Percentiles rank a stretch among this genome's conserved stretches.
These are phyloP conservation scores for Tremella fuciformis DNA, from an alignment of 768 basidiomycete genomes.

Conservation along the genomic window DNA sequence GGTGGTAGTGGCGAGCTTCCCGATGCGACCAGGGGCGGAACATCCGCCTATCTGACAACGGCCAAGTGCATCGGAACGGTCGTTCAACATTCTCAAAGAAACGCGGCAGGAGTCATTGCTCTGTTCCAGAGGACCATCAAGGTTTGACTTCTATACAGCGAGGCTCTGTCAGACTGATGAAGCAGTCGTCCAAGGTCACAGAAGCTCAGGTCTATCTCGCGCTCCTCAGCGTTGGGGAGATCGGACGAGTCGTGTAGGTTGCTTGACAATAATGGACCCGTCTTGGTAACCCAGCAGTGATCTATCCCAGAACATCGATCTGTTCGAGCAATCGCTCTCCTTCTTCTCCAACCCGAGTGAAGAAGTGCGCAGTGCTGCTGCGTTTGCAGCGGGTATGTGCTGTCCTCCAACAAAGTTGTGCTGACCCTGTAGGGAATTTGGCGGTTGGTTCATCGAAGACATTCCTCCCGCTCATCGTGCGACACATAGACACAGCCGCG, in stretches of 20 bases:
- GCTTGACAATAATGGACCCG: neutral
- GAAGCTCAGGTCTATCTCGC: conserved; percentile 72
- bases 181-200: conserved; percentile 55
- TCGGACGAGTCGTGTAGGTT: conserved; percentile 82
- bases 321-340: conserved; percentile 71
- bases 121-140: conserved; percentile 79
- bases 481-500: conserved; percentile 56
- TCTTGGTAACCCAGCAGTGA: conserved; percentile 60
- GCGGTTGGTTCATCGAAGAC: conserved; percentile 86
- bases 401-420: neutral
- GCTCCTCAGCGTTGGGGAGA: conserved; percentile 83
- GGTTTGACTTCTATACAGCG: conserved; percentile 54
- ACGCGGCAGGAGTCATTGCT: conserved; percentile 78
- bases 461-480: conserved; percentile 81
- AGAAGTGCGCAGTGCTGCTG: conserved; percentile 82
- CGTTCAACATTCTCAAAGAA: conserved; percentile 65
- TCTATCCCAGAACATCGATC: conserved; percentile 73
- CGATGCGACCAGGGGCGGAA: conserved; percentile 45
- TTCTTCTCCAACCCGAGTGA: conserved; percentile 76
- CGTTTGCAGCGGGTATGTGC: conserved; percentile 79
- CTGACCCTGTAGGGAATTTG: conserved; percentile 68
- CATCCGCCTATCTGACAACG: conserved; percentile 59
- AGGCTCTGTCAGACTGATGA: conserved; percentile 45
- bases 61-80: conserved; percentile 82
- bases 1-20: conserved; percentile 56